These are phyloP conservation scores for Fusarium nisikadoi DNA, from an alignment of 2,329 filamentous ascomycete species.

Conservation along the genomic window DNA sequence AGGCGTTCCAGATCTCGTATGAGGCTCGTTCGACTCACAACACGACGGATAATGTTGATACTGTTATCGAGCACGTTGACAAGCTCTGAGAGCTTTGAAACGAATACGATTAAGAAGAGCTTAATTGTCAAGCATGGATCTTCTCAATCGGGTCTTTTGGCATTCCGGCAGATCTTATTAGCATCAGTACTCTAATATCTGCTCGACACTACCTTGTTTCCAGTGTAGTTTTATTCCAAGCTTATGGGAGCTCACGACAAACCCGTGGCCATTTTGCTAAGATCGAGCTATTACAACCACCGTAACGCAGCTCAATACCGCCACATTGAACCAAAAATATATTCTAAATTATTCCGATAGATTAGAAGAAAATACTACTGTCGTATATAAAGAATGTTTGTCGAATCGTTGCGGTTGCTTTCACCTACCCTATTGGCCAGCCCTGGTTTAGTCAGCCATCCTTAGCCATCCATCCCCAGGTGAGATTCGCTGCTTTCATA, in stretches of 20 bases:
- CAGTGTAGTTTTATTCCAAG: background rate
- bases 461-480: background rate
- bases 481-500: background rate
- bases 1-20: background rate
- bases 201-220: background rate
- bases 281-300: background rate
- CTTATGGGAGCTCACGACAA: background rate
- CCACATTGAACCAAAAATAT: accelerated
- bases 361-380: no score
- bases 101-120: background rate
- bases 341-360: accelerated
- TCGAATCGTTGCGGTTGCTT: background rate
- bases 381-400: background rate
- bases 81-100: conserved; percentile 2
- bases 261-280: background rate
- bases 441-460: background rate
- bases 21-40: background rate
- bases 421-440: background rate
- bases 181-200: background rate
- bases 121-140: background rate
- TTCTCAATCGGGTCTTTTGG: accelerated
- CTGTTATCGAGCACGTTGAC: background rate
- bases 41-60: background rate
- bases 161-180: background rate
- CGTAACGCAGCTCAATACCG: background rate